These are phyloP conservation scores for Sphaerostilbella broomeana DNA, from an alignment of 2,329 filamentous ascomycete species.

Conservation along the genomic window DNA sequence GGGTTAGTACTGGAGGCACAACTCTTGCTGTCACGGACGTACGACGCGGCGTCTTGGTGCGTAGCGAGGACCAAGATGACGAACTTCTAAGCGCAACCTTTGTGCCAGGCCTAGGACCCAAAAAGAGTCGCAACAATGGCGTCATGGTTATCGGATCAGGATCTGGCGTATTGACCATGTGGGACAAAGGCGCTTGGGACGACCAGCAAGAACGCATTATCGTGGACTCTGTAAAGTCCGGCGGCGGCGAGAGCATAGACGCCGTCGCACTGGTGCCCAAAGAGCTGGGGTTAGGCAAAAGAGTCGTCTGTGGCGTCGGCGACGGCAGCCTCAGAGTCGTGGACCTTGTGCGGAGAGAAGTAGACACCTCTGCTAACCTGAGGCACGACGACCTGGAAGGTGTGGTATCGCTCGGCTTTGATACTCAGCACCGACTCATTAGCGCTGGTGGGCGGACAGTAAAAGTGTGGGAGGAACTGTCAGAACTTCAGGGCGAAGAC, in stretches of 20 bases:
- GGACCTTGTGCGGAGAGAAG: constrained; percentile 65
- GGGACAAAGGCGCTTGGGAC: constrained; percentile 93
- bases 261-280: constrained; percentile 67
- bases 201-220: constrained; percentile 87
- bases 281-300: constrained; percentile 61
- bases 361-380: constrained; percentile 54
- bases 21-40: constrained; percentile 88
- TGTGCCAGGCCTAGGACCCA: constrained; percentile 68
- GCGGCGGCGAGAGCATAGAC: constrained; percentile 74
- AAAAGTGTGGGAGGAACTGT: constrained; percentile 86
- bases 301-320: constrained; percentile 72
- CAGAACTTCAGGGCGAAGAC: constrained; percentile 40
- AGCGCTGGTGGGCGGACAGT: constrained; percentile 79
- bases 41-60: constrained; percentile 75
- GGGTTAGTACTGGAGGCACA: constrained; percentile 86
- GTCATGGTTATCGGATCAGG: constrained; percentile 69
- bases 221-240: constrained; percentile 56
- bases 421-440: constrained; percentile 79
- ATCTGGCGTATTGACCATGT: constrained; percentile 79
- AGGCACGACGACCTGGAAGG: constrained; percentile 82
- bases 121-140: constrained; percentile 59
- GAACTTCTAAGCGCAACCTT: constrained; percentile 78
- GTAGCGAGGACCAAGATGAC: constrained; percentile 91
- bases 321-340: constrained; percentile 76
- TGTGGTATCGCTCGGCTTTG: constrained; percentile 75